Percentiles rank a stretch among this genome's conserved stretches.
Evolutionary conservation across 805 yeast genomes (phyloP).

Genomic region (Starmerella riodocensis): DNA sequence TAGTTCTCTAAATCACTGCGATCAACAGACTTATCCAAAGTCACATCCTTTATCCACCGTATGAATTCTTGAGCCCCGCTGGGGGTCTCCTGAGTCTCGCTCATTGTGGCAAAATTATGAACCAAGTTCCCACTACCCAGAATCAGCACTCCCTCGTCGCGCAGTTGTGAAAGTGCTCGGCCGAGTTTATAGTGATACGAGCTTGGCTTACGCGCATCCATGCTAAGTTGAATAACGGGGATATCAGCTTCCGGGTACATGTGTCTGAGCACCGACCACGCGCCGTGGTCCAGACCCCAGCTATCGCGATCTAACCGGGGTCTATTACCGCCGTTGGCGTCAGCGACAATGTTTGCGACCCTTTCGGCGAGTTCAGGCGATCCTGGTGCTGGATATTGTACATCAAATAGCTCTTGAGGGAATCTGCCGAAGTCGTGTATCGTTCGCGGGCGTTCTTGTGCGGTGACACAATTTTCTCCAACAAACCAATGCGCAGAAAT

Average conservation of each 20-base stretch:
- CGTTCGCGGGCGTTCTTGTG: slow-evolving; percentile 14
- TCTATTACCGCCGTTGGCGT: slow-evolving; percentile 2
- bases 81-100: neutral
- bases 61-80: slow-evolving; percentile 29
- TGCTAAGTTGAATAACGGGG: slow-evolving; percentile 31
- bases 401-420: slow-evolving; percentile 17
- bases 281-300: slow-evolving; percentile 23
- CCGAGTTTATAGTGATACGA: slow-evolving; percentile 39
- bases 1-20: slow-evolving; percentile 23
- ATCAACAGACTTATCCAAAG: slow-evolving; percentile 6
- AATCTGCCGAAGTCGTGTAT: slow-evolving; percentile 21
- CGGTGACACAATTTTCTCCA: slow-evolving; percentile 11
- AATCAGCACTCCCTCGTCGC: slow-evolving; percentile 40
- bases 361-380: slow-evolving; percentile 17
- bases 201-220: slow-evolving; percentile 29
- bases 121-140: slow-evolving; percentile 62
- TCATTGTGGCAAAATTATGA: slow-evolving; percentile 35
- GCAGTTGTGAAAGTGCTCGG: slow-evolving; percentile 35
- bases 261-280: slow-evolving; percentile 19
- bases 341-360: slow-evolving; percentile 9
- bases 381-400: slow-evolving; percentile 21
- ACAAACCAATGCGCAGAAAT: slow-evolving; percentile 22
- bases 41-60: slow-evolving; percentile 24
- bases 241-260: slow-evolving; percentile 22
- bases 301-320: slow-evolving; percentile 2